Conservation (phyloP, 2,329 filamentous ascomycete genomes). For the Drechslerella coelobrocha region DNA sequence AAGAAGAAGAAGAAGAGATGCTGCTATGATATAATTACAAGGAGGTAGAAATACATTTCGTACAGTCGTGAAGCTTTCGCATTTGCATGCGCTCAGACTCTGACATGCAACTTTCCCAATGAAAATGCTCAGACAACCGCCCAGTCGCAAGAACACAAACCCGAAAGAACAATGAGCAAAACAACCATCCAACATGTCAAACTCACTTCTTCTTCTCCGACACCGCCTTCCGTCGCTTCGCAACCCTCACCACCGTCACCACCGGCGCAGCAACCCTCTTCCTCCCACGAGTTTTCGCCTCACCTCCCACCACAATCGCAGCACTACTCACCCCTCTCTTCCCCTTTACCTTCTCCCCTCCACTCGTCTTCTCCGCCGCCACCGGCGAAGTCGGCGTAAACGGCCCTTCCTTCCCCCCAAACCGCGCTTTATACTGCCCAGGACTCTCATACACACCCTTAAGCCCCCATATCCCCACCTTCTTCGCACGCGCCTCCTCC, state of each 20-base stretch:
- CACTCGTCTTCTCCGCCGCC: constrained; percentile 19
- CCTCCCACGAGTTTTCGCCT: background rate
- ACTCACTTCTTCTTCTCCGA: constrained; percentile 11
- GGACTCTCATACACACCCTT: constrained; percentile 57
- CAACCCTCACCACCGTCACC: background rate
- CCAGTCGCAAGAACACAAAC: background rate
- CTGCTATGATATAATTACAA: background rate
- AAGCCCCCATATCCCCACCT: constrained; percentile 77
- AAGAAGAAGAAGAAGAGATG: background rate
- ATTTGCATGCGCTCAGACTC: constrained; percentile 6
- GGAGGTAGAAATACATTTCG: constrained; percentile 1
- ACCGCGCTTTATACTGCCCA: constrained; percentile 48
- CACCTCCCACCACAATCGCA: background rate
- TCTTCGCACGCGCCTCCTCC: constrained; percentile 68
- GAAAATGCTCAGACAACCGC: background rate
- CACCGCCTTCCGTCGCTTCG: constrained; percentile 10
- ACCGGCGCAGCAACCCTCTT: constrained; percentile 14
- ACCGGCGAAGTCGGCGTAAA: constrained; percentile 34
- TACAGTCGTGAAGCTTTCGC: background rate
- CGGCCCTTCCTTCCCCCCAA: constrained; percentile 40
- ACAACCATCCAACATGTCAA: background rate
- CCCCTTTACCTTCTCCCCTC: constrained; percentile 44
- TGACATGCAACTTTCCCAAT: background rate
- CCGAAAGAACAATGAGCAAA: background rate
- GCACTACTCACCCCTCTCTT: constrained; percentile 39